A percentile compares a stretch with the other conserved stretches of the same genome.
These are phyloP conservation scores for Calamus simplicifolius DNA, from an alignment of 176 grass and related monocot genomes.

Conservation along the genomic window DNA sequence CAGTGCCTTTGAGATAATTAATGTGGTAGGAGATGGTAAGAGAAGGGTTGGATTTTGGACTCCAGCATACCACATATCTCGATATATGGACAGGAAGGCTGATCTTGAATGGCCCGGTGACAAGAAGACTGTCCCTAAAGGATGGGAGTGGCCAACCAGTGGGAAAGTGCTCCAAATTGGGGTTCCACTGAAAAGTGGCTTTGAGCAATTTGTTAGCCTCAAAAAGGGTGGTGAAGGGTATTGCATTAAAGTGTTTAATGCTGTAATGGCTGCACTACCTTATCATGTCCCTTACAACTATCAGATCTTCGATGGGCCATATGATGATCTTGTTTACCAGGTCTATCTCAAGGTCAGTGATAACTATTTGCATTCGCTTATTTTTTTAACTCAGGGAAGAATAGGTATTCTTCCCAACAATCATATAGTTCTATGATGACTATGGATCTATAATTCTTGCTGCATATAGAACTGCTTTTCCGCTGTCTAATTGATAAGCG, in stretches of 20 bases:
- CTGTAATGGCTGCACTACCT: conserved; percentile 19
- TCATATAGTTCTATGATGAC: no score
- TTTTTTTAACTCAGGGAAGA: not conserved
- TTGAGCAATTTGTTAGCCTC: conserved; percentile 23
- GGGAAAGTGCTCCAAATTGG: conserved; percentile 27
- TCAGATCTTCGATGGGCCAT: conserved; percentile 34
- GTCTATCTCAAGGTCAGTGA: conserved; percentile 45
- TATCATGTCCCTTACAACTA: conserved; percentile 16
- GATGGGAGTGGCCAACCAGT: conserved; percentile 57
- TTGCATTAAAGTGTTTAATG: conserved; percentile 46
- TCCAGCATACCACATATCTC: conserved; percentile 15
- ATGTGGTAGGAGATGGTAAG: conserved; percentile 13
- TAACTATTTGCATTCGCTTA: not conserved
- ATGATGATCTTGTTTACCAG: conserved; percentile 58
- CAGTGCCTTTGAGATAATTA: conserved; percentile 44
- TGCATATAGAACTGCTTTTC: no score
- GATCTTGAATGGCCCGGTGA: conserved; percentile 46
- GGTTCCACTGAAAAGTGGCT: conserved; percentile 54
- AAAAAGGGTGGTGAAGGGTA: conserved; percentile 21
- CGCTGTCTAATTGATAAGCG: no score
- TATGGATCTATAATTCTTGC: no score
- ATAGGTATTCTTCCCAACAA: no score
- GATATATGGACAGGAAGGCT: not conserved
- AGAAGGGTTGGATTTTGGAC: conserved; percentile 36
- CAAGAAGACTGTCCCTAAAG: conserved; percentile 23